These are phyloP conservation scores for Arabidopsis suecica DNA, from an alignment of 345 rosid species.

Conservation along the genomic window DNA sequence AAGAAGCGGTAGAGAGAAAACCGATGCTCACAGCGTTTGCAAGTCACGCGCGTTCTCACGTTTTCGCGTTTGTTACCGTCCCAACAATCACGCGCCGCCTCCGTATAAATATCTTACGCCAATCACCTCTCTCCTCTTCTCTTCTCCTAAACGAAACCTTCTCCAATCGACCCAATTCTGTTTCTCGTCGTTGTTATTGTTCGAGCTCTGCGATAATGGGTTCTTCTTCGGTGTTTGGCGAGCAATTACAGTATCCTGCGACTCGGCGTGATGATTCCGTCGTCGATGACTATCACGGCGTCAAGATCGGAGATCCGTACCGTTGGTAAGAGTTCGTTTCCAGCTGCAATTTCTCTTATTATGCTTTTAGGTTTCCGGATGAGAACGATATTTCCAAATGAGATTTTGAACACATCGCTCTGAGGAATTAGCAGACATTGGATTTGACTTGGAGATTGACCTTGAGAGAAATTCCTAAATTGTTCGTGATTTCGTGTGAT, in stretches of 20 bases:
- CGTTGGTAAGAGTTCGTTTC: constrained; percentile 63
- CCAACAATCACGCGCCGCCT: constrained; percentile 39
- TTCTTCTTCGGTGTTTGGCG: constrained; percentile 52
- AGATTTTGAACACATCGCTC: not conserved
- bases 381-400: not conserved
- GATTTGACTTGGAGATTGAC: constrained; percentile 38
- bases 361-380: not conserved
- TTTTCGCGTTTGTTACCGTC: constrained; percentile 35
- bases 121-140: not conserved
- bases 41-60: constrained; percentile 34
- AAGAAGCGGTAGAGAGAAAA: not conserved
- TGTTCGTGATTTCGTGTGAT: constrained; percentile 1
- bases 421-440: not conserved
- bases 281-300: constrained; percentile 85
- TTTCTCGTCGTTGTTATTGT: not conserved
- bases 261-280: constrained; percentile 78
- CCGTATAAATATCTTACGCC: constrained; percentile 29
- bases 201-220: constrained; percentile 54
- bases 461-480: not conserved
- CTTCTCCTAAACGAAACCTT: constrained; percentile 6
- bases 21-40: constrained; percentile 33
- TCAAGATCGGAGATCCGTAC: constrained; percentile 75
- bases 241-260: constrained; percentile 56
- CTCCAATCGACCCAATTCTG: constrained; percentile 11
- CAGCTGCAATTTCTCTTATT: not conserved